Percentiles rank a stretch among this genome's conserved stretches.
Evolutionary conservation across 2,329 filamentous ascomycete genomes (phyloP).

Genomic region (Didymella pinodella): DNA sequence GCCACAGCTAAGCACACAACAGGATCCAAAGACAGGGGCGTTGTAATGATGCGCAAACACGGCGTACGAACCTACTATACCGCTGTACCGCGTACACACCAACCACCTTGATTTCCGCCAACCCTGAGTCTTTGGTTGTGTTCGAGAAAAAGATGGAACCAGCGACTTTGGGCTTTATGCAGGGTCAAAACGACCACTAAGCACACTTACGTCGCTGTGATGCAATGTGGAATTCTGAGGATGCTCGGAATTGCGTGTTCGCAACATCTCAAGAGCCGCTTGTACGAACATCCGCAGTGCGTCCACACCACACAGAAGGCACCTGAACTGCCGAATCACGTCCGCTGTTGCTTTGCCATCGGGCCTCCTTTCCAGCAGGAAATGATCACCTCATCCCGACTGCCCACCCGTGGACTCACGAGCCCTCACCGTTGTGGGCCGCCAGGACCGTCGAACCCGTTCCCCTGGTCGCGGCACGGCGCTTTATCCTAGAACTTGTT

Average conservation of each 20-base stretch:
- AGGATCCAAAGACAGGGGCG: conserved; percentile 16
- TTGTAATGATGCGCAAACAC: conserved; percentile 3
- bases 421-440: conserved; percentile 4
- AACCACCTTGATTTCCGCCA: conserved; percentile 16
- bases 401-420: conserved; percentile 9
- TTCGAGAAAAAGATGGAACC: conserved; percentile 8
- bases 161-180: conserved; percentile 13
- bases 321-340: conserved; percentile 12
- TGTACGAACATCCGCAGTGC: not conserved
- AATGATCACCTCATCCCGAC: conserved; percentile 13
- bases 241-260: conserved; percentile 1
- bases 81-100: conserved; percentile 6
- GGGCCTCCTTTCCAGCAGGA: conserved; percentile 7
- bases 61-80: conserved; percentile 13
- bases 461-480: conserved; percentile 18
- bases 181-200: conserved; percentile 4
- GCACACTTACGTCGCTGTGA: conserved; percentile 20
- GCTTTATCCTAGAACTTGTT: conserved; percentile 16
- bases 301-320: not conserved
- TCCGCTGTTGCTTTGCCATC: conserved; percentile 6
- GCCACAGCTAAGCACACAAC: conserved; percentile 18
- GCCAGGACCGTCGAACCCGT: conserved; percentile 13
- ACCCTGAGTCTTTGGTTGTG: conserved; percentile 6
- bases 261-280: not conserved
- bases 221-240: conserved; percentile 7